phyloP scores from a whole-genome alignment of 352 stramenopile genomes.

The Pythium sp. region DNA sequence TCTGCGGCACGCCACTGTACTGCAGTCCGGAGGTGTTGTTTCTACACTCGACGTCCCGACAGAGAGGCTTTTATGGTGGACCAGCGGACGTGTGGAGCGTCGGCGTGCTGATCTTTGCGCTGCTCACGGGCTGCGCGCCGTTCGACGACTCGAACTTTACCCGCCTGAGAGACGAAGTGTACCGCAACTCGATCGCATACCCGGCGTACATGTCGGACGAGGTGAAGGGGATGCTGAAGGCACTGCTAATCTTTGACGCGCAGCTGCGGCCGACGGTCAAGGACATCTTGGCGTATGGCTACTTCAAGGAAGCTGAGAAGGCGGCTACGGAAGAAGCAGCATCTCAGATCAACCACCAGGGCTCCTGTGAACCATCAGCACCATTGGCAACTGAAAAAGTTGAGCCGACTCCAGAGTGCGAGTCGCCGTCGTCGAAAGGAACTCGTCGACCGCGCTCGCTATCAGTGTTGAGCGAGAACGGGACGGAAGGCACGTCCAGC shows the following conservation, averaged over 20 bases:
- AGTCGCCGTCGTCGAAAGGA: constrained; percentile 11
- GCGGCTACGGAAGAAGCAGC: not conserved
- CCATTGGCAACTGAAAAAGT: not conserved
- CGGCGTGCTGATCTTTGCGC: constrained; percentile 75
- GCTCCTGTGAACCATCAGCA: constrained; percentile 3
- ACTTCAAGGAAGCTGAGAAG: constrained; percentile 33
- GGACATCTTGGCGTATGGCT: constrained; percentile 61
- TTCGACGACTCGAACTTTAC: constrained; percentile 80
- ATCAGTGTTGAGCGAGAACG: constrained; percentile 34
- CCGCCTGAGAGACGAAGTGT: constrained; percentile 59
- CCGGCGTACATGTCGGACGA: constrained; percentile 57
- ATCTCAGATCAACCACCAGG: constrained; percentile 1
- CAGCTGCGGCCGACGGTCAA: constrained; percentile 52
- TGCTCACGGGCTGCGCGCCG: constrained; percentile 77
- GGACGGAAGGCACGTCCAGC: constrained; percentile 53
- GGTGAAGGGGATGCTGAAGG: constrained; percentile 63
- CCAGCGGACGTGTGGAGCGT: constrained; percentile 80
- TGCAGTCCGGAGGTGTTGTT: constrained; percentile 80
- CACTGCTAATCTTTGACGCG: constrained; percentile 61
- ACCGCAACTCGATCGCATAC: constrained; percentile 67
- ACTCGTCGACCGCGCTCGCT: constrained; percentile 37
- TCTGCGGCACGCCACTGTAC: constrained; percentile 81
- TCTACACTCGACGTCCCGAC: constrained; percentile 37
- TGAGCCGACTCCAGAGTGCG: not conserved
- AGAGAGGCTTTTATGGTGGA: constrained; percentile 50